phyloP scores from a whole-genome alignment of 2,329 filamentous ascomycete genomes.

The Neospermospora avenae region DNA sequence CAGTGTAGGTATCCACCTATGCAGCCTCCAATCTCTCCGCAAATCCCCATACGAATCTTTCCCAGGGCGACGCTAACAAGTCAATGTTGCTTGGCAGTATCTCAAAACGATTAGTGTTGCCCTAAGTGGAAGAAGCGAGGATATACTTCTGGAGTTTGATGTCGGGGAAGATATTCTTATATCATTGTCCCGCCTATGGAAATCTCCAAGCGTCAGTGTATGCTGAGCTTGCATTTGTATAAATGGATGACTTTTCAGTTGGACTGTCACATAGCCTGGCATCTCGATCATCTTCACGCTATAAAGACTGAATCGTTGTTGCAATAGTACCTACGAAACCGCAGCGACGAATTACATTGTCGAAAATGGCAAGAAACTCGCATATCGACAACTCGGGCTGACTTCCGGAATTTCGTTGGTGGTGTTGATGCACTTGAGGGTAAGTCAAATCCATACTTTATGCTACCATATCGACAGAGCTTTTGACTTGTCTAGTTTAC shows the following conservation, averaged over 20 bases:
- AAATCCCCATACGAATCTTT: background rate
- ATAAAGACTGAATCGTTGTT: background rate
- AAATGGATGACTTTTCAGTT: background rate
- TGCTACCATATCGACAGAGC: background rate
- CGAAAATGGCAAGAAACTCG: slow-evolving; percentile 25
- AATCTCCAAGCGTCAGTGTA: no score
- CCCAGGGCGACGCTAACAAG: background rate
- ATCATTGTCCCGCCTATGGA: background rate
- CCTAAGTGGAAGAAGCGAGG: background rate
- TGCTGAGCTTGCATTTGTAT: background rate
- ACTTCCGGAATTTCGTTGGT: slow-evolving; percentile 26
- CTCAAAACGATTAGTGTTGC: background rate
- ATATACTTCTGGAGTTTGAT: background rate
- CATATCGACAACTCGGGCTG: slow-evolving; percentile 27
- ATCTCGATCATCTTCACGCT: background rate
- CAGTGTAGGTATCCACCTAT: background rate
- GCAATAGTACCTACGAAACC: slow-evolving; percentile 28
- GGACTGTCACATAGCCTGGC: background rate
- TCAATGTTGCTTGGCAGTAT: background rate
- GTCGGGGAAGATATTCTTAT: background rate
- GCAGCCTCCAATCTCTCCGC: background rate
- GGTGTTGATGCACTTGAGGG: slow-evolving; percentile 31
- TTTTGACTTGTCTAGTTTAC: background rate
- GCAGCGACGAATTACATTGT: slow-evolving; percentile 24
- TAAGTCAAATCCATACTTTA: background rate